Evolutionary conservation across 768 basidiomycete genomes (phyloP), one percentile per base, ranked within the genome.

Genomic region (Tephrocybe sp.): DNA sequence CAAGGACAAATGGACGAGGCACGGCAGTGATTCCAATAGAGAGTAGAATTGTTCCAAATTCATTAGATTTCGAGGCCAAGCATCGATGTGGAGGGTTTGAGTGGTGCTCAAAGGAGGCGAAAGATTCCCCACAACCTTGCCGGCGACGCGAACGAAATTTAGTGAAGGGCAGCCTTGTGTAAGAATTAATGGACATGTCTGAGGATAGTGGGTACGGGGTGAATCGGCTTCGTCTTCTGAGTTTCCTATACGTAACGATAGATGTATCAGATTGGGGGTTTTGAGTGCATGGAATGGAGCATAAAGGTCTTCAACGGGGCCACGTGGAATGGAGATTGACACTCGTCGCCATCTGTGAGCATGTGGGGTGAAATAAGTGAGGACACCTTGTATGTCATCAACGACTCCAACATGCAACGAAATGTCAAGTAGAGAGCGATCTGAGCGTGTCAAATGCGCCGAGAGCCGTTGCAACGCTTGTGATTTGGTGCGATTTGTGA

Each of bases 41-140:
- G 60, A 53, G 27, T 62, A 66, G 45, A 74, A 69, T 43, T 72
- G 70, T 12, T 61, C 54, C 36, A 67, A 62, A 37, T 63, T 65
- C 62, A 75, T 62, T 45, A 60, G 57, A 44, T 65, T 59, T 30
- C 63, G 65, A 10, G 66, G 61, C 61, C 67, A 69, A 4, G 74
- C 74, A 37, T 74, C 74, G 18, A 78, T 57, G 48, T 76, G 72
- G n/a, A 78, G 64, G 12, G 70, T 75, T 6, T 65, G 66, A 18
- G 74, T 61, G 5, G 56, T 49, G 8, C 49, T 50, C 12, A 68
- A 57, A 0, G 75, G 70, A 8, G 75, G 77, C 21, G 66, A 65
- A 15, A 75, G 58, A 21, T 61, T 64, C 7, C 74, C 72, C 15
- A 74, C 55, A 4, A 74, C 69, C 43, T 66, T 60, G 7, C 75